phyloP scores from a whole-genome alignment of 129 eudicot species.

The Heracleum sosnowskyi region DNA sequence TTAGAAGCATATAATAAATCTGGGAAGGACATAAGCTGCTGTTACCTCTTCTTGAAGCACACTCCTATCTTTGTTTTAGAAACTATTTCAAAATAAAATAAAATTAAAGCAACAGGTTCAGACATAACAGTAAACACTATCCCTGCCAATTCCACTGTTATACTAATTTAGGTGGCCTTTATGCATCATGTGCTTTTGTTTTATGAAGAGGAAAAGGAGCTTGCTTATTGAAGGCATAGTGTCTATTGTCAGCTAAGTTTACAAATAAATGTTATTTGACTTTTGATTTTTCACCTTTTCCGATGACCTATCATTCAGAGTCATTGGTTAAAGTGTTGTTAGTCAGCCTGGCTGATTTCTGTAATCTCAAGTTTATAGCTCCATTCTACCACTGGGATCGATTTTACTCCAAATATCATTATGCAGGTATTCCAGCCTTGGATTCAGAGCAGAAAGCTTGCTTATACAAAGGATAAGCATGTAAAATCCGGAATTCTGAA shows the following conservation, averaged over 20 bases:
- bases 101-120: background rate
- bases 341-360: background rate
- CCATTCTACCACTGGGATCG: background rate
- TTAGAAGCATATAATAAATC: background rate
- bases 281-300: background rate
- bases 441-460: conserved; percentile 61
- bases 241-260: background rate
- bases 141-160: background rate
- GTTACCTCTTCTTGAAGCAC: background rate
- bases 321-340: background rate
- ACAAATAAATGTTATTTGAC: background rate
- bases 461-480: conserved; percentile 73
- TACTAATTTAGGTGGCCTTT: background rate
- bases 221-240: background rate
- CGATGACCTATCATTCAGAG: background rate
- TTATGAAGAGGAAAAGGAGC: background rate
- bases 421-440: conserved; percentile 78
- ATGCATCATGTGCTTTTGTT: background rate
- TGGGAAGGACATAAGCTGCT: background rate
- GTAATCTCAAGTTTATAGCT: background rate
- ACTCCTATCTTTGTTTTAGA: background rate
- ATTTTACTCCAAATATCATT: conserved; percentile 3
- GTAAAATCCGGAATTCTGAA: conserved; percentile 53
- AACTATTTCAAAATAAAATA: background rate
- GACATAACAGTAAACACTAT: background rate